These are phyloP conservation scores for Erodium texanum DNA, from an alignment of 441 rosid species.

Conservation along the genomic window DNA sequence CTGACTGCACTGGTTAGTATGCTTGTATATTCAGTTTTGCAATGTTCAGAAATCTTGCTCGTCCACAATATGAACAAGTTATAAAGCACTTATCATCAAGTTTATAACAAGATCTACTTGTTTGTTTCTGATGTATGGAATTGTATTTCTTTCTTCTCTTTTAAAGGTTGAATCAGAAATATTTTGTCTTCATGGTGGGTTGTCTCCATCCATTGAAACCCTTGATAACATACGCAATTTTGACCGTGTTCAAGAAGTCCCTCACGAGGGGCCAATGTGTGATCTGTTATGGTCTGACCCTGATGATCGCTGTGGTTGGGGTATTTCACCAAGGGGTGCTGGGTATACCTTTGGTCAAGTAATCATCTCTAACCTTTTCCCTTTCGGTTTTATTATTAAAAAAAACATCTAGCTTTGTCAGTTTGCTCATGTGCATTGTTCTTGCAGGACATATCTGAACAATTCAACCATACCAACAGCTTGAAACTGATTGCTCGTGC, in stretches of 20 bases:
- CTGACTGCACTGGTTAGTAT: conserved; percentile 86
- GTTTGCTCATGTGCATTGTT: not conserved
- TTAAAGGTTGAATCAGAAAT: conserved; percentile 91
- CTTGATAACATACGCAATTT: conserved; percentile 87
- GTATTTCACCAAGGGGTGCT: conserved; percentile 93
- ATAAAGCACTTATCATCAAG: too few relatives aligned
- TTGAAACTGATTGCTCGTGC: conserved; percentile 88
- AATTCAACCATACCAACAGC: conserved; percentile 80
- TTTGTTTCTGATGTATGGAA: not conserved
- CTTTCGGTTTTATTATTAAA: not conserved
- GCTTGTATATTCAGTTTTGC: not conserved
- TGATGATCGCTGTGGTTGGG: conserved; percentile 97
- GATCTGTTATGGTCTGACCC: conserved; percentile 97
- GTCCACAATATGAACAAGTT: not conserved
- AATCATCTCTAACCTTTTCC: conserved; percentile 9
- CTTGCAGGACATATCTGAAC: conserved; percentile 57
- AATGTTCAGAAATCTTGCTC: not conserved
- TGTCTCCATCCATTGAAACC: conserved; percentile 91
- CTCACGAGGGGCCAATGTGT: conserved; percentile 98
- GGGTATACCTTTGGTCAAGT: conserved; percentile 97
- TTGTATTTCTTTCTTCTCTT: not conserved
- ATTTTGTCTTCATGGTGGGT: conserved; percentile 90
- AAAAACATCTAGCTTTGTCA: not conserved
- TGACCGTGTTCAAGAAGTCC: conserved; percentile 95
- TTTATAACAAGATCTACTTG: too few relatives aligned